A percentile compares a stretch with the other conserved stretches of the same genome.
Conservation (phyloP, 495 filamentous ascomycete genomes). For the Aeminium ludgeri region DNA sequence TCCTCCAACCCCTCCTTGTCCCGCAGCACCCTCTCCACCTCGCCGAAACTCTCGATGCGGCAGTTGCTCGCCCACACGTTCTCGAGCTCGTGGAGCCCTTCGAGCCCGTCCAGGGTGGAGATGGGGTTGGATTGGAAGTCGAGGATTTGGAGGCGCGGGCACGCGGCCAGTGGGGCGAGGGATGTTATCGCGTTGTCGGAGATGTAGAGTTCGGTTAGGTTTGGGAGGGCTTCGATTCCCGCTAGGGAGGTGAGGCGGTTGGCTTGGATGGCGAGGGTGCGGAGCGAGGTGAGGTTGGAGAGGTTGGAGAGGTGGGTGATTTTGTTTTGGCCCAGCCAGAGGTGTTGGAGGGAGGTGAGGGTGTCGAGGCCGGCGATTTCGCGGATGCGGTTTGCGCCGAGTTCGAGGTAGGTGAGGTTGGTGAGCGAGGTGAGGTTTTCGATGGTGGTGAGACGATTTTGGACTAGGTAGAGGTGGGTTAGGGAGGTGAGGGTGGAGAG, state of each 20-base stretch:
- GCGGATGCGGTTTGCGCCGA: conserved; percentile 81
- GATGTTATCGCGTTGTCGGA: conserved; percentile 86
- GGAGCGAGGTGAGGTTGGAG: conserved; percentile 54
- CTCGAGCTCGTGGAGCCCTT: conserved; percentile 51
- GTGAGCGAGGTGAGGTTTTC: conserved; percentile 64
- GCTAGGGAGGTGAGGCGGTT: conserved; percentile 76
- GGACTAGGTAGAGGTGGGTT: conserved; percentile 79
- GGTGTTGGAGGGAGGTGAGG: conserved; percentile 57
- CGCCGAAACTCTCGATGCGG: conserved; percentile 55
- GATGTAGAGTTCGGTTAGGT: conserved; percentile 89
- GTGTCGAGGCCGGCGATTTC: conserved; percentile 77
- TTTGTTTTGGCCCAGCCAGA: conserved; percentile 98
- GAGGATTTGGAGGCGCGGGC: conserved; percentile 51
- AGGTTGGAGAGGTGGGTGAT: conserved; percentile 73
- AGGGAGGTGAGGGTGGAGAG: conserved; percentile 62
- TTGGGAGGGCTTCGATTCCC: conserved; percentile 52
- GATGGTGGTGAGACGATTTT: conserved; percentile 82
- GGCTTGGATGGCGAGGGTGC: conserved; percentile 88
- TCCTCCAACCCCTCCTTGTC: conserved; percentile 70
- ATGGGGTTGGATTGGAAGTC: conserved; percentile 89
- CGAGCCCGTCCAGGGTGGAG: conserved; percentile 52
- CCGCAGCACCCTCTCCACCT: conserved; percentile 63
- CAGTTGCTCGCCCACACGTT: conserved; percentile 95
- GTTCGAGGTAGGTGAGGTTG: conserved; percentile 64
- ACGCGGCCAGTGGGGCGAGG: conserved; percentile 57